A percentile compares a stretch with the other conserved stretches of the same genome.
Conservation (phyloP, 805 yeast species). For the Starmerella tilneyi region DNA sequence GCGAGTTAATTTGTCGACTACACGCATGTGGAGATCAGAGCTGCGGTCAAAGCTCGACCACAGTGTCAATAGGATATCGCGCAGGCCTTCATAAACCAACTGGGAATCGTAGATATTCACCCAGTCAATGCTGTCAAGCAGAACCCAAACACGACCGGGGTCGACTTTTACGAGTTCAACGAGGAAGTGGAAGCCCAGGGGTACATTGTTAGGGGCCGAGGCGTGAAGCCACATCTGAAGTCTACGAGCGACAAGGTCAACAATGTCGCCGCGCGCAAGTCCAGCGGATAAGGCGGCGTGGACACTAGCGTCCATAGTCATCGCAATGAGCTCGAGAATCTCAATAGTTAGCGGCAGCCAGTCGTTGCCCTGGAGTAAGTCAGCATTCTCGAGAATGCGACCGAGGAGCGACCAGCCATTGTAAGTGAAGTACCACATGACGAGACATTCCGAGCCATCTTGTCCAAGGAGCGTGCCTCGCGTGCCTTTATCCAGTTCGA, state of each 20-base stretch:
- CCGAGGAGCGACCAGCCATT: conserved; percentile 87
- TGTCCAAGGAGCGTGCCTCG: conserved; percentile 55
- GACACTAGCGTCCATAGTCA: conserved; percentile 35
- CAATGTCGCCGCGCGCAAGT: conserved; percentile 46
- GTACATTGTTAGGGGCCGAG: conserved; percentile 4
- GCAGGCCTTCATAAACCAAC: conserved; percentile 10
- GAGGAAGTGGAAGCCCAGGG: conserved; percentile 37
- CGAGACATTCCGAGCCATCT: conserved; percentile 32
- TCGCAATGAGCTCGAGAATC: conserved; percentile 43
- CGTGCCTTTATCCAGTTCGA: conserved; percentile 47
- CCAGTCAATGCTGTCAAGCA: conserved; percentile 36
- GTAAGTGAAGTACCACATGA: conserved; percentile 60
- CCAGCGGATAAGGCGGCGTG: conserved; percentile 35
- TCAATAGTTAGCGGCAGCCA: conserved; percentile 38
- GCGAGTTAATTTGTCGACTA: conserved; percentile 5
- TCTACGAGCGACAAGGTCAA: conserved; percentile 53
- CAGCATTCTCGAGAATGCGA: conserved; percentile 56
- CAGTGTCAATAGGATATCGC: conserved; percentile 4
- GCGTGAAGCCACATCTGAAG: conserved; percentile 42
- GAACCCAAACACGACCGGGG: conserved; percentile 70
- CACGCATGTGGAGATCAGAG: conserved; percentile 8
- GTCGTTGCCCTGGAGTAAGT: conserved; percentile 22
- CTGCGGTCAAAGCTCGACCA: conserved; percentile 14
- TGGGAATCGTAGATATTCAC: background rate
- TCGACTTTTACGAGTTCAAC: conserved; percentile 39